phyloP scores from a whole-genome alignment of 106 monocot genomes.

The Dendrobium officinale region DNA sequence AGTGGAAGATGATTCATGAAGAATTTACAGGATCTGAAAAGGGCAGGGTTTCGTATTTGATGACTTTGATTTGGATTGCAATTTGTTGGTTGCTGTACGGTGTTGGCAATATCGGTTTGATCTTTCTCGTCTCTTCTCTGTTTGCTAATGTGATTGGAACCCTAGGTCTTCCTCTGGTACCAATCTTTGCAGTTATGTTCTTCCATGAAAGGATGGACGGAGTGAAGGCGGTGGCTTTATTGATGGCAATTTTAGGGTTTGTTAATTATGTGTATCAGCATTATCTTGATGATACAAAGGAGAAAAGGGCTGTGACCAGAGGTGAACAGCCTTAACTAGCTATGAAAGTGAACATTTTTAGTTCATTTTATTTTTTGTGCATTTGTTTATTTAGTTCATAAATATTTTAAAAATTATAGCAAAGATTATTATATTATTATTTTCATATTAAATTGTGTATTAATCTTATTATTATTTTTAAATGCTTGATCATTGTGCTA shows the following conservation, averaged over 20 bases:
- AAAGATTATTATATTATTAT: too few species aligned
- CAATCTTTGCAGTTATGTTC: conserved; percentile 25
- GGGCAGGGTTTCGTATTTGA: conserved; percentile 24
- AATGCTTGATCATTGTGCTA: too few species aligned
- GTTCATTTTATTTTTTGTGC: too few species aligned
- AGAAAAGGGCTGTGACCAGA: not conserved
- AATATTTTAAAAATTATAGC: too few species aligned
- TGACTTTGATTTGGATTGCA: conserved; percentile 26
- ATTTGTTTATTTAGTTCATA: too few species aligned
- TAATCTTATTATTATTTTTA: too few species aligned
- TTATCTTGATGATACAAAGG: conserved; percentile 19
- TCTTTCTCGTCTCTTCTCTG: conserved; percentile 32
- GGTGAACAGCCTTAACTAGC: not conserved
- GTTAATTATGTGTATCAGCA: conserved; percentile 24
- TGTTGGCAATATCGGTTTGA: conserved; percentile 21
- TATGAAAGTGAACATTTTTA: too few species aligned
- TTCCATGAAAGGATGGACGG: conserved; percentile 35
- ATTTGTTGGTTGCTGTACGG: conserved; percentile 27
- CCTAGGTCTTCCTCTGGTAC: conserved; percentile 20
- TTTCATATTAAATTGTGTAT: too few species aligned
- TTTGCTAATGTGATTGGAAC: conserved; percentile 35
- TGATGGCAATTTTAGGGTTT: conserved; percentile 30
- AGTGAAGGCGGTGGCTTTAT: conserved; percentile 22
- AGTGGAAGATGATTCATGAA: conserved; percentile 16
- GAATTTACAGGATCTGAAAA: conserved; percentile 18